phyloP scores from a whole-genome alignment of 2,329 filamentous ascomycete genomes.

The Cladosporium halotolerans region DNA sequence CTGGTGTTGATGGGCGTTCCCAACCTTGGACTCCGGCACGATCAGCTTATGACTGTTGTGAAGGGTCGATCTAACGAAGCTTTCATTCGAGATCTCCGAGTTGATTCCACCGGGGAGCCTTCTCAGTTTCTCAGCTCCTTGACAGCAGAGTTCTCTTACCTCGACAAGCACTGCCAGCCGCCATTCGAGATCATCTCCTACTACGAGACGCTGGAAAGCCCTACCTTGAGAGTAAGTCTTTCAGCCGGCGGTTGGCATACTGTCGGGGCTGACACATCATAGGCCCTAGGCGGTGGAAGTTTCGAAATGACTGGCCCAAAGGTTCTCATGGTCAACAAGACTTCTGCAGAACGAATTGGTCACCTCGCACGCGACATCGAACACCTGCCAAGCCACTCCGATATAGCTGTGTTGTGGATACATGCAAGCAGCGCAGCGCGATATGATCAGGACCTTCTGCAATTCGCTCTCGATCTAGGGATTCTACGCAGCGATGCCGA shows the following conservation, averaged over 20 bases:
- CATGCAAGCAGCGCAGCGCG: too few relatives aligned
- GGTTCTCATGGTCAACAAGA: not conserved
- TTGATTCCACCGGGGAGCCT: not conserved
- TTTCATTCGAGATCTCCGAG: not conserved
- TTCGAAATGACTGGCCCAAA: not conserved
- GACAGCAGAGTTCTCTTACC: constrained; percentile 1
- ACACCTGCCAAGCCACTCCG: not conserved
- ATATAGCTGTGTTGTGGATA: too few relatives aligned
- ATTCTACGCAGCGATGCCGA: too few relatives aligned
- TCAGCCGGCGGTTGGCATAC: too few relatives aligned
- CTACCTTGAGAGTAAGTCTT: not conserved
- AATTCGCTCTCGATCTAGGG: too few relatives aligned
- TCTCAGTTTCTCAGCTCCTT: constrained; percentile 1
- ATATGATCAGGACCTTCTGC: too few relatives aligned
- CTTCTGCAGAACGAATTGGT: not conserved
- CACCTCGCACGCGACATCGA: not conserved
- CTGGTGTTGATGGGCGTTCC: constrained; percentile 3
- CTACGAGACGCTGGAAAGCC: not conserved
- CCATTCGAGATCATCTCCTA: not conserved
- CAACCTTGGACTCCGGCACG: not conserved
- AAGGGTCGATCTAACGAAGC: not conserved
- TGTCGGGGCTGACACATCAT: too few relatives aligned
- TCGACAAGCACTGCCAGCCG: not conserved
- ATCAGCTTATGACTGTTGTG: constrained; percentile 1
- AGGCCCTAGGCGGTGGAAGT: too few relatives aligned